Conservation (phyloP, 176 grass and related monocot genomes). For the Elaeis guineensis region DNA sequence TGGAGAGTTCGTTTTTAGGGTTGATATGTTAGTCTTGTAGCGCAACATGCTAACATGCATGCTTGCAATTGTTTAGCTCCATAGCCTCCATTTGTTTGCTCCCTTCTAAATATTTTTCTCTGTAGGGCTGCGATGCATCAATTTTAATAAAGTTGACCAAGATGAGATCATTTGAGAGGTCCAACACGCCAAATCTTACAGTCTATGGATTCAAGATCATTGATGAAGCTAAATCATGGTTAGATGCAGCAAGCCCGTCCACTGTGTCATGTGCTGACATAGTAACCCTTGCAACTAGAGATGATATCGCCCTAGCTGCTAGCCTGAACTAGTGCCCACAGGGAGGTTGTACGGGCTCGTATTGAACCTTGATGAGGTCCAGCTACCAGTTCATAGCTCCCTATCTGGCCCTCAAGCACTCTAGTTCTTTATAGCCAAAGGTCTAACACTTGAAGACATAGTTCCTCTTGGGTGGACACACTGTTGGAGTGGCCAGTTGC, state of each 20-base stretch:
- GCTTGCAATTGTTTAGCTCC: not conserved
- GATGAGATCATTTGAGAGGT: slow-evolving; percentile 13
- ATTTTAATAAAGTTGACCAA: slow-evolving; percentile 27
- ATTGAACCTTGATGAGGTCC: slow-evolving; percentile 19
- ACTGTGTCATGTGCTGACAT: slow-evolving; percentile 50
- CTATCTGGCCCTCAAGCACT: slow-evolving; percentile 8
- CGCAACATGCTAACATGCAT: not conserved
- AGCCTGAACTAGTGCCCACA: slow-evolving; percentile 27
- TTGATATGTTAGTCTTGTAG: too few relatives aligned
- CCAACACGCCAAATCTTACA: slow-evolving; percentile 31
- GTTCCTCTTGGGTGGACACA: slow-evolving; percentile 53
- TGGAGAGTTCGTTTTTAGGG: not conserved
- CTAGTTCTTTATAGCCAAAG: slow-evolving; percentile 27
- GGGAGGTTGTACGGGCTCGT: slow-evolving; percentile 25
- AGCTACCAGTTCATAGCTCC: slow-evolving; percentile 13
- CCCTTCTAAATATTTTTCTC: not conserved
- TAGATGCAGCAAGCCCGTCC: slow-evolving; percentile 31
- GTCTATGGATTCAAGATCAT: slow-evolving; percentile 39
- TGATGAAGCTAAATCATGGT: slow-evolving; percentile 16
- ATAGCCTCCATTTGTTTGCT: not conserved
- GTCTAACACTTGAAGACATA: slow-evolving; percentile 31
- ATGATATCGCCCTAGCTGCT: slow-evolving; percentile 31
- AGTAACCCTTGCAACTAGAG: slow-evolving; percentile 38
- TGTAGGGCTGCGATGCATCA: slow-evolving; percentile 42
- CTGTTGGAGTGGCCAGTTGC: slow-evolving; percentile 47